phyloP scores from a whole-genome alignment of 768 basidiomycete genomes.

The Solioccasus polychromus region DNA sequence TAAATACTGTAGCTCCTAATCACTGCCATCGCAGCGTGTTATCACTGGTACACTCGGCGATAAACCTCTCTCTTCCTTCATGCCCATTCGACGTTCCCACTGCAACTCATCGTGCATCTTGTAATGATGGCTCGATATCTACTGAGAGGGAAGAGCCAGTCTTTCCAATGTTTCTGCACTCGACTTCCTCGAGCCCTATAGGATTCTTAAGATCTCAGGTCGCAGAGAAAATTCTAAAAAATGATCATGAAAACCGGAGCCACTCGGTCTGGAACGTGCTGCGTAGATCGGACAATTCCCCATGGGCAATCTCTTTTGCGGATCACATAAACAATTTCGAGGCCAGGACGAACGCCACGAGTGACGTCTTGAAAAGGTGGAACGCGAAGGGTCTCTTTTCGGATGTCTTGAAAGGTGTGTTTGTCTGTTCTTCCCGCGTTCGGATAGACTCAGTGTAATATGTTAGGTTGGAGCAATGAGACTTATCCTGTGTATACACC shows the following conservation, averaged over 20 bases:
- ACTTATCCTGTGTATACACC: conserved; percentile 25
- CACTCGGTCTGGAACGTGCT: conserved; percentile 20
- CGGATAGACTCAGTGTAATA: background rate
- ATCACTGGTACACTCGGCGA: conserved; percentile 21
- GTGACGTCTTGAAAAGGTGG: conserved; percentile 15
- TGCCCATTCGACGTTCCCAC: conserved; percentile 21
- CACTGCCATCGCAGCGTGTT: conserved; percentile 11
- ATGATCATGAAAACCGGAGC: conserved; percentile 3
- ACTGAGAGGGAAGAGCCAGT: conserved; percentile 19
- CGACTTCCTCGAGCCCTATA: conserved; percentile 9
- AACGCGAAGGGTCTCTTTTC: conserved; percentile 12
- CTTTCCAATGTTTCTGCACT: conserved; percentile 19
- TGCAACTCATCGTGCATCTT: conserved; percentile 16
- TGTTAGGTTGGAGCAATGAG: conserved; percentile 24
- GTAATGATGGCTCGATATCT: conserved; percentile 5
- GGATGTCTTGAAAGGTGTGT: conserved; percentile 21
- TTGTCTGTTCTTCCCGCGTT: background rate
- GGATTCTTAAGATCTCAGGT: conserved; percentile 21
- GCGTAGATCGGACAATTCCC: conserved; percentile 6
- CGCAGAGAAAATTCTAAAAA: conserved; percentile 9
- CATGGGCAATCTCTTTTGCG: conserved; percentile 23
- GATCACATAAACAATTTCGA: conserved; percentile 12
- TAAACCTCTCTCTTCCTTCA: conserved; percentile 26
- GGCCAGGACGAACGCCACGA: conserved; percentile 15
- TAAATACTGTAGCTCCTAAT: background rate